These are phyloP conservation scores for Microdochium trichocladiopsis DNA, from an alignment of 2,329 filamentous ascomycete species.

Conservation along the genomic window DNA sequence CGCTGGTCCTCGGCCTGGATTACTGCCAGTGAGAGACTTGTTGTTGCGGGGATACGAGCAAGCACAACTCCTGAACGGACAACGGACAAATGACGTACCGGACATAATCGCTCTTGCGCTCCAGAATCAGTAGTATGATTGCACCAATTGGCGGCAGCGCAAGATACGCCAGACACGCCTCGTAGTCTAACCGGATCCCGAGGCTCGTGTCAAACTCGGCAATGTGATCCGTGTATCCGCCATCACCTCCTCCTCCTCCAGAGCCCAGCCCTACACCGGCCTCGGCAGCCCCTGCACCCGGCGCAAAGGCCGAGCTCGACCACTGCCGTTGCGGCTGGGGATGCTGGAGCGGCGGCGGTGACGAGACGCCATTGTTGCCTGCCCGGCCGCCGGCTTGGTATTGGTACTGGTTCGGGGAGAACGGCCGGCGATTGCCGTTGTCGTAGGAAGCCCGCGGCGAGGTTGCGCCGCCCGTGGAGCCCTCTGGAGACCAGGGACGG, in stretches of 20 bases:
- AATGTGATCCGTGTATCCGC: conserved; percentile 46
- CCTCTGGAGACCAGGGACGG: conserved; percentile 67
- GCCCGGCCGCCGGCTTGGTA: conserved; percentile 23
- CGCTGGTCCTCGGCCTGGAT: not conserved
- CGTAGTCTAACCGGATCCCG: conserved; percentile 78
- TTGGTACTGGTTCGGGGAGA: conserved; percentile 31
- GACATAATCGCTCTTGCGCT: conserved; percentile 96
- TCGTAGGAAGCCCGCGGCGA: conserved; percentile 54
- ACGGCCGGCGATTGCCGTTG: conserved; percentile 35
- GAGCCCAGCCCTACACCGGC: conserved; percentile 20
- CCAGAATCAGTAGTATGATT: conserved; percentile 74
- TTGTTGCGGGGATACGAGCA: no score
- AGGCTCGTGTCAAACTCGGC: conserved; percentile 89
- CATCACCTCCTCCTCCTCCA: conserved; percentile 7
- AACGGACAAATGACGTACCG: conserved; percentile 45
- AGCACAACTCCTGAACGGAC: not conserved
- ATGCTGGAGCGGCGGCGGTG: conserved; percentile 38
- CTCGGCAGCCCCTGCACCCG: conserved; percentile 18
- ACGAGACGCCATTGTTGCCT: conserved; percentile 28
- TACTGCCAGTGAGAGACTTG: no score
- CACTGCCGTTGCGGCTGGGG: conserved; percentile 53
- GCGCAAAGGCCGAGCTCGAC: conserved; percentile 23
- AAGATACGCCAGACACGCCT: conserved; percentile 86
- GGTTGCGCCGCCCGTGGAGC: conserved; percentile 15
- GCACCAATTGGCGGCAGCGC: conserved; percentile 78